phyloP scores from a whole-genome alignment of 164 flowering plant genomes.

The Chimonanthus salicifolius region DNA sequence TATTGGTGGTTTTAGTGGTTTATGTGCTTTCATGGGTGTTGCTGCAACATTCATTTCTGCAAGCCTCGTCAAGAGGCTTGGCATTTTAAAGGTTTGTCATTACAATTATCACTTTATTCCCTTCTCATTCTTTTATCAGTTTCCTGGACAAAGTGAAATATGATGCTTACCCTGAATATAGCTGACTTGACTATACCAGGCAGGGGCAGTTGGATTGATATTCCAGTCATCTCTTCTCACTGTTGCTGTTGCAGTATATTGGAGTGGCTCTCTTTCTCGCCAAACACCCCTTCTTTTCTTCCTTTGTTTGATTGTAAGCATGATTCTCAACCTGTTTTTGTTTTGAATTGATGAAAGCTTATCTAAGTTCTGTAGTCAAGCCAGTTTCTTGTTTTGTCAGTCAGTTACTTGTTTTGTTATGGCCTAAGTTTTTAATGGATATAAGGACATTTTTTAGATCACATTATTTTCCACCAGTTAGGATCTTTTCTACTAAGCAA shows the following conservation, averaged over 20 bases:
- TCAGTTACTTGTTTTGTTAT: too few relatives aligned
- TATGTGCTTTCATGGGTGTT: slow-evolving; percentile 97
- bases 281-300: slow-evolving; percentile 73
- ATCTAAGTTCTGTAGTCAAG: too few relatives aligned
- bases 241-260: slow-evolving; percentile 83
- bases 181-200: slow-evolving; percentile 37
- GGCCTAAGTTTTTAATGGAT: too few relatives aligned
- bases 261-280: slow-evolving; percentile 75
- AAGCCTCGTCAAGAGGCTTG: slow-evolving; percentile 59
- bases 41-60: slow-evolving; percentile 94
- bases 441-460: too few relatives aligned
- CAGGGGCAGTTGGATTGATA: slow-evolving; percentile 89
- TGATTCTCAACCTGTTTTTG: background rate
- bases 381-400: too few relatives aligned
- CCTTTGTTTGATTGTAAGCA: slow-evolving; percentile 75
- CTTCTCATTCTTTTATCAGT: background rate
- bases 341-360: background rate
- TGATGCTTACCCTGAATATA: slow-evolving; percentile 17
- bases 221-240: slow-evolving; percentile 86
- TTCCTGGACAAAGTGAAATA: slow-evolving; percentile 1
- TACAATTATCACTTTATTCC: background rate
- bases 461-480: too few relatives aligned
- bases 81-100: slow-evolving; percentile 78
- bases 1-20: slow-evolving; percentile 89
- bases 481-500: too few relatives aligned